These are phyloP conservation scores for Aristolochia fimbriata DNA, from an alignment of 164 flowering plant genomes.

Conservation along the genomic window DNA sequence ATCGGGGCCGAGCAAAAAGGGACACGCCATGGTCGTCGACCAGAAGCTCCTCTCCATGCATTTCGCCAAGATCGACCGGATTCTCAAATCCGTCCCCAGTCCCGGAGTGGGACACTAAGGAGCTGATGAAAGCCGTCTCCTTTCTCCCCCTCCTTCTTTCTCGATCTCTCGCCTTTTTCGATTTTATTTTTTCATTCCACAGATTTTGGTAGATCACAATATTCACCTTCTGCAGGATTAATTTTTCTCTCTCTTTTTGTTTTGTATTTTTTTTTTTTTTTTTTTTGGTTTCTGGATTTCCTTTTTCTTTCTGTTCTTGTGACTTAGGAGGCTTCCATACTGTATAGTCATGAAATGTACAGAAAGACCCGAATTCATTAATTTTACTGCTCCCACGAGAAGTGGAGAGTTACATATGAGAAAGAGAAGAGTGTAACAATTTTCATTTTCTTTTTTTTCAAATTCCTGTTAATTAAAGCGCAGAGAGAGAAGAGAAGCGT, in stretches of 20 bases:
- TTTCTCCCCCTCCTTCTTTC: too few relatives aligned
- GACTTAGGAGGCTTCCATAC: not conserved
- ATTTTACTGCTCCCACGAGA: not conserved
- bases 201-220: not conserved
- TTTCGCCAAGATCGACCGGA: constrained; percentile 34
- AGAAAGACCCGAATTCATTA: not conserved
- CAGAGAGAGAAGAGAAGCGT: too few relatives aligned
- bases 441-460: too few relatives aligned
- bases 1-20: constrained; percentile 54
- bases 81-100: constrained; percentile 61
- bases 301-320: not conserved
- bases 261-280: not conserved
- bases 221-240: too few relatives aligned
- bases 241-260: too few relatives aligned
- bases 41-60: constrained; percentile 44
- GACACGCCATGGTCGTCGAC: constrained; percentile 21
- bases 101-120: constrained; percentile 56
- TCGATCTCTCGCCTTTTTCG: too few relatives aligned
- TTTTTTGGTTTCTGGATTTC: not conserved
- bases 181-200: not conserved
- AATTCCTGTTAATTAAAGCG: too few relatives aligned
- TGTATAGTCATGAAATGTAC: not conserved
- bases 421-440: too few relatives aligned
- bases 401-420: not conserved
- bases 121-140: too few relatives aligned